phyloP scores from a whole-genome alignment of 2,329 filamentous ascomycete genomes.

The Fusarium sp. region DNA sequence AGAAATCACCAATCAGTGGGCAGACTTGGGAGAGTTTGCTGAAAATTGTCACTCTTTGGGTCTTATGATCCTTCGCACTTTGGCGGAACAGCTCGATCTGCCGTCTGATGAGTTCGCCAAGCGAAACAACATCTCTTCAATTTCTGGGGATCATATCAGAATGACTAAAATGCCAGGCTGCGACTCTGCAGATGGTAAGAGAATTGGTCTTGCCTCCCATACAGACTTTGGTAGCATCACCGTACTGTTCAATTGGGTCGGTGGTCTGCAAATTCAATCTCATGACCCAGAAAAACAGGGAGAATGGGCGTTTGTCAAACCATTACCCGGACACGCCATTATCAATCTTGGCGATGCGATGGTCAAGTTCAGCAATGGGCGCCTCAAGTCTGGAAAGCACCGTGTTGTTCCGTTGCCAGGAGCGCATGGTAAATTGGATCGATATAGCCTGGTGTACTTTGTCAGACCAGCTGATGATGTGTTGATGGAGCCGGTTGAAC shows the following conservation, averaged over 20 bases:
- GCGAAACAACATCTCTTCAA: not conserved
- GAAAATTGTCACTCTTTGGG: not conserved
- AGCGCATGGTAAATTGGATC: no score
- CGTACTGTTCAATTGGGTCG: not conserved
- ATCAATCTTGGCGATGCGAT: not conserved
- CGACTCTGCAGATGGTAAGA: accelerated
- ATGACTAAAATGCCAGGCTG: not conserved
- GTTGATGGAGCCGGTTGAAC: not conserved
- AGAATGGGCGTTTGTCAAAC: not conserved
- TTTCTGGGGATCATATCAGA: not conserved
- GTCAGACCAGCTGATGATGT: not conserved
- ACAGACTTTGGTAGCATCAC: not conserved
- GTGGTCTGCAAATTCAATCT: not conserved
- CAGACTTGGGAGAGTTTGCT: accelerated
- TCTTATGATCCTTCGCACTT: not conserved
- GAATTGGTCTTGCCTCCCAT: not conserved
- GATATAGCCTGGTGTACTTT: not conserved
- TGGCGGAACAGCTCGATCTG: not conserved
- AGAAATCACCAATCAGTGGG: not conserved
- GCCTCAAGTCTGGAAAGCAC: not conserved
- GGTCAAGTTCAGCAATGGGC: not conserved
- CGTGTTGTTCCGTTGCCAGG: not conserved
- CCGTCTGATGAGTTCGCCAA: not conserved
- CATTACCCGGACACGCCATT: not conserved
- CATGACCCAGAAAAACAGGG: not conserved